Conservation (phyloP, 352 stramenopile genomes). For the Phytophthora cactorum region DNA sequence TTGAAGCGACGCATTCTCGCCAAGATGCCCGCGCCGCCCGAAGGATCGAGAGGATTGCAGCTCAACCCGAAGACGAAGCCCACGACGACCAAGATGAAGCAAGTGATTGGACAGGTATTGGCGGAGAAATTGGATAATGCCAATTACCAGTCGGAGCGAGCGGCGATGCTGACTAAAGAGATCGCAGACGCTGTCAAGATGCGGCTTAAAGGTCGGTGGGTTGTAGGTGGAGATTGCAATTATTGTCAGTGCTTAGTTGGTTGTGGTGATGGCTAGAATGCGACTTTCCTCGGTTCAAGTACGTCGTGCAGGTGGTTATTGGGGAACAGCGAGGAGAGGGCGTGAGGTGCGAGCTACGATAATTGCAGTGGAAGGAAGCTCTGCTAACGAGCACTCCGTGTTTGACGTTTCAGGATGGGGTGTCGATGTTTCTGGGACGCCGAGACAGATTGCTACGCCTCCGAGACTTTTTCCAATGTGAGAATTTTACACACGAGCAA, state of each 20-base stretch:
- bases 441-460: conserved; percentile 90
- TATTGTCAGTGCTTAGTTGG: background rate
- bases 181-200: conserved; percentile 88
- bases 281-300: conserved; percentile 90
- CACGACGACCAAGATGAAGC: conserved; percentile 85
- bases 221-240: background rate
- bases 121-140: conserved; percentile 70
- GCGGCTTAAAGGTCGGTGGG: conserved; percentile 70
- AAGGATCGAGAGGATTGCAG: conserved; percentile 52
- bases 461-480: conserved; percentile 91
- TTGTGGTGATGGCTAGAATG: conserved; percentile 18
- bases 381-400: background rate
- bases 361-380: background rate
- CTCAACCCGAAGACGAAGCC: conserved; percentile 64
- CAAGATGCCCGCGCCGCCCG: conserved; percentile 49
- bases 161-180: conserved; percentile 82
- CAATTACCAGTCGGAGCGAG: conserved; percentile 77
- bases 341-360: conserved; percentile 50
- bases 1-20: conserved; percentile 23
- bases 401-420: conserved; percentile 66
- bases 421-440: conserved; percentile 92
- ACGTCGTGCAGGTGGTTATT: conserved; percentile 92
- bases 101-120: conserved; percentile 70
- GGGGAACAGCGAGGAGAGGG: conserved; percentile 90
- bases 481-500: conserved; percentile 3